A percentile compares a stretch with the other conserved stretches of the same genome.
phyloP scores from a whole-genome alignment of 345 rosid species.

The Cardiospermum halicacabum region DNA sequence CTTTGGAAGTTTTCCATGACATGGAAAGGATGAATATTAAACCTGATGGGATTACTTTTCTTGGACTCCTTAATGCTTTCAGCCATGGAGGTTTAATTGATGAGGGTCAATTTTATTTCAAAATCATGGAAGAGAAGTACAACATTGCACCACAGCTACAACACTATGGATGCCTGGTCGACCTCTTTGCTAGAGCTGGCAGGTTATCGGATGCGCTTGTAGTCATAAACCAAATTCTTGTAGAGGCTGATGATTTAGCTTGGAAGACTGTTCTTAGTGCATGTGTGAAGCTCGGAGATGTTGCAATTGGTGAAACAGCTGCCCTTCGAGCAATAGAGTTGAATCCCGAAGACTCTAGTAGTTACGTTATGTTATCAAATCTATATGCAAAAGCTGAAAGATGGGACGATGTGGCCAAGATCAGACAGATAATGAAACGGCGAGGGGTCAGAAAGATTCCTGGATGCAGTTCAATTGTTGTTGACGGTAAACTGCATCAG shows the following conservation, averaged over 20 bases:
- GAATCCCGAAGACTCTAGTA: constrained; percentile 21
- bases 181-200: constrained; percentile 25
- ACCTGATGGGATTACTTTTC: constrained; percentile 24
- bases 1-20: constrained; percentile 15
- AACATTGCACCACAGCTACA: constrained; percentile 16
- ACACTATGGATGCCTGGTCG: constrained; percentile 29
- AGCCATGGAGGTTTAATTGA: constrained; percentile 26
- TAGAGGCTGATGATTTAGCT: constrained; percentile 18
- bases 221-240: constrained; percentile 11
- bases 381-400: constrained; percentile 18
- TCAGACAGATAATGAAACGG: constrained; percentile 20
- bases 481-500: constrained; percentile 19
- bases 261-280: constrained; percentile 25
- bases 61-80: constrained; percentile 24
- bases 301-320: constrained; percentile 16
- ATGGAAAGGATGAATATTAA: constrained; percentile 18
- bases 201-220: constrained; percentile 21
- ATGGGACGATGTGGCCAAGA: constrained; percentile 16
- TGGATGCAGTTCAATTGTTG: constrained; percentile 24
- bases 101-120: constrained; percentile 18
- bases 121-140: constrained; percentile 16
- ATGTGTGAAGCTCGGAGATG: constrained; percentile 18
- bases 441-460: constrained; percentile 23
- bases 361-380: constrained; percentile 20
- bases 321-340: constrained; percentile 7